Evolutionary conservation across 306 rosid species (phyloP), one percentile per base, ranked within the genome.

Genomic region (Casuarina equisetifolia): DNA sequence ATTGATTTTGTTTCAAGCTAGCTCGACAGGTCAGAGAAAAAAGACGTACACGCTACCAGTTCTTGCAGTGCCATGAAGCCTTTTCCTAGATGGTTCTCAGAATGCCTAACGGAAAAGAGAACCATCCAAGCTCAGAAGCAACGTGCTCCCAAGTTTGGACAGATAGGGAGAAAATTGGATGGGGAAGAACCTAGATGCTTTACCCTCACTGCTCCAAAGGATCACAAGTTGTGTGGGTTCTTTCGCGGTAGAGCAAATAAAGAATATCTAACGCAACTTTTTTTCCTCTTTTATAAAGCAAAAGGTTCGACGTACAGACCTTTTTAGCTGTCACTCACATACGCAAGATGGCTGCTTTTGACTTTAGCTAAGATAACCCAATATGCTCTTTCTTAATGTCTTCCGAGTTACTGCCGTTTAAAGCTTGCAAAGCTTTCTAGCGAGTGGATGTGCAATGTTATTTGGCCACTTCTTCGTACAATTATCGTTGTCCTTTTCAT

Each of bases 291-390:
- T n/a, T 5, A 50, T 19, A 4, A 43, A 10, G 36, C 6, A 53
- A n/a, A 66, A 12, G 4, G 3, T n/a, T 1, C 17, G 50, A 53
- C 32, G 4, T 43, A 20, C 0, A 7, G 16, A 3, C 68, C 68
- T 49, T 78, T 69, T 54, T 35, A 44, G 75, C 11, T 77, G 50
- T 57, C 59, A 35, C 25, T 58, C 59, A 43, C 43, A 67, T 20
- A 76, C 42, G 74, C 35, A 76, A 19, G 46, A 64, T 36, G 44
- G 32, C 48, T 7, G 70, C 42, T 19, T 57, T 57, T 8, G 20
- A 4, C 6, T 61, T 61, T 35, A 4, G 40, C 11, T 59, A 9
- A 58, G 20, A 20, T 2, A 58, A 25, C 0, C 3, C 15, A 16
- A 16, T n/a, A 13, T 52, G 58, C 19, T 52, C 19, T 52, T 52